Evolutionary conservation across 1,139 yeast species (phyloP).

Genomic region (Scheffersomyces stambukii): DNA sequence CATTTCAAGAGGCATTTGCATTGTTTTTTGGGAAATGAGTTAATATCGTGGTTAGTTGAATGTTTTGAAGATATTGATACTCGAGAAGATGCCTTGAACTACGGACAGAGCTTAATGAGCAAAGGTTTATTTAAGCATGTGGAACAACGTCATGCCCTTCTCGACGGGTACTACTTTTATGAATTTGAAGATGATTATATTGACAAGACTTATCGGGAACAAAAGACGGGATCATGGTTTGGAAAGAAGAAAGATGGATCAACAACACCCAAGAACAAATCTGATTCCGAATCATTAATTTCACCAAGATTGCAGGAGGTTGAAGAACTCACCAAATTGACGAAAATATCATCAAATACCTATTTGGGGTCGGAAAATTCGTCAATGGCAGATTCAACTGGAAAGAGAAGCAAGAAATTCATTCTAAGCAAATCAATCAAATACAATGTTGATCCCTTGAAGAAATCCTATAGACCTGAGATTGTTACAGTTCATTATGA

Average conservation of each 20-base stretch:
- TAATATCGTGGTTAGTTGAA: constrained; percentile 80
- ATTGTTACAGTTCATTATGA: constrained; percentile 83
- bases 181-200: constrained; percentile 59
- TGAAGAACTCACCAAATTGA: constrained; percentile 6
- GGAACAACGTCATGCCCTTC: constrained; percentile 72
- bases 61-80: constrained; percentile 75
- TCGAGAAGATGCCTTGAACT: constrained; percentile 76
- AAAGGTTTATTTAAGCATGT: constrained; percentile 75
- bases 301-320: constrained; percentile 24
- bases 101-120: constrained; percentile 74
- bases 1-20: constrained; percentile 76
- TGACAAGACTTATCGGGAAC: constrained; percentile 23
- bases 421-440: constrained; percentile 58
- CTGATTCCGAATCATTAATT: constrained; percentile 25
- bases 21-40: constrained; percentile 81
- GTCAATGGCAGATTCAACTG: constrained; percentile 28
- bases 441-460: constrained; percentile 72
- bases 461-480: constrained; percentile 74
- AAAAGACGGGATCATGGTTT: constrained; percentile 29
- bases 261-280: constrained; percentile 18
- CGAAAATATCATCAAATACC: too few relatives aligned
- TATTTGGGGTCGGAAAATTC: constrained; percentile 27
- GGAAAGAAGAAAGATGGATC: constrained; percentile 17
- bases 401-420: constrained; percentile 19
- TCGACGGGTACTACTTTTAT: constrained; percentile 93